Evolutionary conservation across 2,329 filamentous ascomycete genomes (phyloP).

Genomic region (Cercospora zeina): DNA sequence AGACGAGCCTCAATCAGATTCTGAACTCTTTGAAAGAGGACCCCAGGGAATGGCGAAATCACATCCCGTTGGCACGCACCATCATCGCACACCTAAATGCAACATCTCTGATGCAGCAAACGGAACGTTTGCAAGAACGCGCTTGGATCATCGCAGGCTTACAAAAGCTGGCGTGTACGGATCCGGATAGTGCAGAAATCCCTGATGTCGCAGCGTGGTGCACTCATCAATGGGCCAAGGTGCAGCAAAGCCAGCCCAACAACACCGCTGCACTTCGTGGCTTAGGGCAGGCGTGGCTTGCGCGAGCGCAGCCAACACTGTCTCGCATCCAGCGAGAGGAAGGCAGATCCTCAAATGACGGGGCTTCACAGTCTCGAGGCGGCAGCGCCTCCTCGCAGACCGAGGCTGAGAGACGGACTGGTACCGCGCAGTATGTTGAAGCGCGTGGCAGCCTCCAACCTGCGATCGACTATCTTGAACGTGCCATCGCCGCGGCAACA

Average conservation of each 20-base stretch:
- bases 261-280: conserved; percentile 50
- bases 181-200: conserved; percentile 50
- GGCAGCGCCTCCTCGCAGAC: conserved; percentile 35
- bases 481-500: conserved; percentile 50
- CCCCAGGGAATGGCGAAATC: conserved; percentile 35
- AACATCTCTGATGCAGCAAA: conserved; percentile 44
- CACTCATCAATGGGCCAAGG: conserved; percentile 49
- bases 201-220: conserved; percentile 54
- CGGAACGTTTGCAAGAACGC: conserved; percentile 43
- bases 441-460: conserved; percentile 54
- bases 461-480: conserved; percentile 53
- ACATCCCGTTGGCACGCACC: conserved; percentile 41
- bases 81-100: conserved; percentile 45
- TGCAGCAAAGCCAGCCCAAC: conserved; percentile 49
- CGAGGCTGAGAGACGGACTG: conserved; percentile 44
- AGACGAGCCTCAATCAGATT: conserved; percentile 40
- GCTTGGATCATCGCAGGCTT: conserved; percentile 48
- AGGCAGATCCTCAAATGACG: conserved; percentile 43
- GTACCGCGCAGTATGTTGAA: conserved; percentile 52
- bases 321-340: conserved; percentile 52
- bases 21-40: conserved; percentile 38
- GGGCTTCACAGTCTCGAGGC: conserved; percentile 34
- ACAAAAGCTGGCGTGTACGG: conserved; percentile 53
- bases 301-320: conserved; percentile 53
- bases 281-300: conserved; percentile 54